Evolutionary conservation across 495 filamentous ascomycete genomes (phyloP), one percentile per base, ranked within the genome.

Genomic region (Aspergillus conjunctus): DNA sequence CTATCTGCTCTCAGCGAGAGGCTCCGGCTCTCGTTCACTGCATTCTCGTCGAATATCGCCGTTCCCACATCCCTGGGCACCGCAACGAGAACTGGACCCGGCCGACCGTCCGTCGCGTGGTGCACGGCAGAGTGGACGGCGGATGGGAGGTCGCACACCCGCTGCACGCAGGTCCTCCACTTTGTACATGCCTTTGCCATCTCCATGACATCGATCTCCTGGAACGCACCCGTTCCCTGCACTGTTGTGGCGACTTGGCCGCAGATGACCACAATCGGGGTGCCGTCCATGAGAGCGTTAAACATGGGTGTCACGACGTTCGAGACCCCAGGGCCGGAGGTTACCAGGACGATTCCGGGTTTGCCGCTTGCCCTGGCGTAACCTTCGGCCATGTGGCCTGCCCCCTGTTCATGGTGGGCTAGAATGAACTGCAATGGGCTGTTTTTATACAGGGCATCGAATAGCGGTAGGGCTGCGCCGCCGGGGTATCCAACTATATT

Each of bases 341-440:
- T 88, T 17, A 87, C 85, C 9, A 87, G 69, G 41, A 88, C 82
- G 18, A 88, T 82, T 49, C 85, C 84, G 17, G 84, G 83, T 57
- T 81, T 81, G 17, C 83, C 82, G 33, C 77, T 80, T 22, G 81
- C 85, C 21, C 83, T 73, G n/a, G 85, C 83, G 68, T 87, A 88
- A 17, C 85, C 85, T 61, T 87, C 81, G 3, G 85, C 85, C 85
- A 87, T 88, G 64, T 88, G 85, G 30, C 85, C 84, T 37, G 84
- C 85, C 48, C 85, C 84, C 70, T 88, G 85, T 68, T 88, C 85
- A 70, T 87, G 85, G 54, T 76, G 73, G 6, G 85, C 82, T 2
- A 87, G 76, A 56, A 87, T 78, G 69, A 88, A 87, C 12, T 84
- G 76, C 71, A 88, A 86, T 59, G 85, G 71, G 52, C 77, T 77